These are phyloP conservation scores for Dorcoceras hygrometricum DNA, from an alignment of 257 asterid species.

Conservation along the genomic window DNA sequence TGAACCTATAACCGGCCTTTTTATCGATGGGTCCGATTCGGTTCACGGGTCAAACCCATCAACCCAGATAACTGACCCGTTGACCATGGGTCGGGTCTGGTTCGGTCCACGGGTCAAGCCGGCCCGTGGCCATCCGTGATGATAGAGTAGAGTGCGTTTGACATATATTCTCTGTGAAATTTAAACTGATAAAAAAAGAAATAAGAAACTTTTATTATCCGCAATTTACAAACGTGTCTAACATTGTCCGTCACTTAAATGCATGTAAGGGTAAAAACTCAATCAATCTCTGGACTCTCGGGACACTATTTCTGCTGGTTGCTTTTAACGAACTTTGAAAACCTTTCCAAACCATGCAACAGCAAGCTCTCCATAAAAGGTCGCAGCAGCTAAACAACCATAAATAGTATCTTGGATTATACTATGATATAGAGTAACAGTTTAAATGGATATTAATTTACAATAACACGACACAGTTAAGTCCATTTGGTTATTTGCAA, in stretches of 20 bases:
- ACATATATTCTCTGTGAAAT: no score
- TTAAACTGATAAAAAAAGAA: no score
- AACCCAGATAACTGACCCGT: no score
- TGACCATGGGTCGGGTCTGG: no score
- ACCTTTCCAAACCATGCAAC: slow-evolving; percentile 53
- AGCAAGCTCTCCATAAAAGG: slow-evolving; percentile 83
- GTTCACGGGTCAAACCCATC: no score
- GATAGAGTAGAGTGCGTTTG: no score
- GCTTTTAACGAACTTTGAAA: slow-evolving; percentile 54
- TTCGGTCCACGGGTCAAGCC: no score
- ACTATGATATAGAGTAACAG: neutral
- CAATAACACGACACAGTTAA: neutral
- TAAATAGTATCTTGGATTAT: neutral
- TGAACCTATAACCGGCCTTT: no score
- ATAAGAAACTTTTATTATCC: neutral
- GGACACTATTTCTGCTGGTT: slow-evolving; percentile 44
- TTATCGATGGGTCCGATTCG: no score
- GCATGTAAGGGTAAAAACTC: slow-evolving; percentile 13
- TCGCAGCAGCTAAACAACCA: slow-evolving; percentile 60
- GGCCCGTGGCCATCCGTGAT: no score
- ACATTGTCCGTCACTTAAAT: slow-evolving; percentile 8
- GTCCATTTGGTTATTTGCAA: neutral
- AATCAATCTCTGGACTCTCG: neutral
- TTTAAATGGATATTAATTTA: neutral
- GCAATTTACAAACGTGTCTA: neutral